phyloP scores from a whole-genome alignment of 306 rosid genomes.

The Lotus japonicus region DNA sequence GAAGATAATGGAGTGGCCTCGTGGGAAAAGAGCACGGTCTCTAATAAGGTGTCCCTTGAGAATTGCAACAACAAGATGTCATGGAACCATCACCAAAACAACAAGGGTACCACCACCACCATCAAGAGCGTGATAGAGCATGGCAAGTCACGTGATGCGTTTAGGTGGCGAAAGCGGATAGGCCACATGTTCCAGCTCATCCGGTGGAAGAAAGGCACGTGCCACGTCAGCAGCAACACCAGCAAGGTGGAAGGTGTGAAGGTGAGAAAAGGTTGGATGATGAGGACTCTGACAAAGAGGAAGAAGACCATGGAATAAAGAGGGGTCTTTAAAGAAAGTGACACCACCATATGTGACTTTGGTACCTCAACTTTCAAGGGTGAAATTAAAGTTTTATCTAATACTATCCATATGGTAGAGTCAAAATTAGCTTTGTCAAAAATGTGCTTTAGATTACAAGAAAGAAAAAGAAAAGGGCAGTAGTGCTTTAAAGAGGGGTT shows the following conservation, averaged over 20 bases:
- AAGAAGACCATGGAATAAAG: conserved; percentile 56
- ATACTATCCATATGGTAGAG: conserved; percentile 37
- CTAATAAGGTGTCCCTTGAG: conserved; percentile 66
- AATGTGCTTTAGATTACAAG: conserved; percentile 33
- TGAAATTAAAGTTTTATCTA: conserved; percentile 40
- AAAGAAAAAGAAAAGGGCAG: conserved; percentile 1
- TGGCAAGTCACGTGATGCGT: conserved; percentile 52
- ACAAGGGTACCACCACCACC: conserved; percentile 21
- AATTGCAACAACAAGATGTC: conserved; percentile 47
- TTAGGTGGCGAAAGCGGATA: conserved; percentile 94
- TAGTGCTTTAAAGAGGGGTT: conserved; percentile 20
- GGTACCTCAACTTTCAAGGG: conserved; percentile 8
- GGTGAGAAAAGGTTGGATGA: conserved; percentile 82
- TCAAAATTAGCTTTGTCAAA: conserved; percentile 53
- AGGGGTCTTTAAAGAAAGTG: conserved; percentile 27
- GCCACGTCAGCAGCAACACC: conserved; percentile 42
- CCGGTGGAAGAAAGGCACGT: conserved; percentile 67
- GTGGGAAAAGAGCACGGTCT: conserved; percentile 72
- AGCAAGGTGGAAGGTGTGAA: conserved; percentile 74
- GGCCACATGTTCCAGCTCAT: conserved; percentile 85
- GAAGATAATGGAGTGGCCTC: conserved; percentile 84
- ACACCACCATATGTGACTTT: conserved; percentile 2
- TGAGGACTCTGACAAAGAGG: conserved; percentile 77
- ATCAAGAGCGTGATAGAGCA: conserved; percentile 85
- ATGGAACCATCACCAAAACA: conserved; percentile 42